Conservation (phyloP, 108 stramenopile genomes). For the Craspedostauros australis region DNA sequence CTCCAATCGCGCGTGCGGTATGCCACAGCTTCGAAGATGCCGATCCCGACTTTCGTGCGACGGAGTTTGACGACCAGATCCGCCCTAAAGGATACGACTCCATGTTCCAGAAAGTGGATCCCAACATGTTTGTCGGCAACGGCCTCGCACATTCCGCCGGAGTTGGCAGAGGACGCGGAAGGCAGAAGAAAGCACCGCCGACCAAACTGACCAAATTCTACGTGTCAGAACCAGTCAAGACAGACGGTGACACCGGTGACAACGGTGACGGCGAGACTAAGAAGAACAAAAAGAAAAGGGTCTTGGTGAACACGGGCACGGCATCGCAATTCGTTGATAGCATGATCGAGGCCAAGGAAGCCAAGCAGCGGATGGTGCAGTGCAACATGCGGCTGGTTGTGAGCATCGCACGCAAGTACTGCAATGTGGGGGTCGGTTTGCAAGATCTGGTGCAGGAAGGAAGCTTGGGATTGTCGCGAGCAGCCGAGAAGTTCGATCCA, state of each 20-base stretch:
- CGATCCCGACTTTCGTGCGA: slow-evolving; percentile 16
- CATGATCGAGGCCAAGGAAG: slow-evolving; percentile 64
- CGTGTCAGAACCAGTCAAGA: slow-evolving; percentile 29
- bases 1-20: too few relatives aligned
- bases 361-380: slow-evolving; percentile 88
- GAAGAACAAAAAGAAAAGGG: slow-evolving; percentile 35
- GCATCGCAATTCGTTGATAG: slow-evolving; percentile 65
- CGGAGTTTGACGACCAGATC: slow-evolving; percentile 42
- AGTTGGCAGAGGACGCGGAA: slow-evolving; percentile 69
- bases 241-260: slow-evolving; percentile 15
- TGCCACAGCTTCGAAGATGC: background rate
- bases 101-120: slow-evolving; percentile 52
- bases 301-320: slow-evolving; percentile 69
- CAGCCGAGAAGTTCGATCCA: slow-evolving; percentile 88
- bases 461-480: slow-evolving; percentile 74
- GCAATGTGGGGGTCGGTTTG: slow-evolving; percentile 72
- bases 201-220: slow-evolving; percentile 46
- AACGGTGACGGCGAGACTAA: slow-evolving; percentile 9
- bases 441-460: slow-evolving; percentile 89
- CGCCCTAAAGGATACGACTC: slow-evolving; percentile 51
- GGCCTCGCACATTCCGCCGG: slow-evolving; percentile 60
- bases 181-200: slow-evolving; percentile 65
- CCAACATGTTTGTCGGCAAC: slow-evolving; percentile 79
- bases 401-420: slow-evolving; percentile 85
- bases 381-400: slow-evolving; percentile 93